Base-by-base conservation (phyloP, 2,329 filamentous ascomycete species). In the Arthroderma sp. region DNA sequence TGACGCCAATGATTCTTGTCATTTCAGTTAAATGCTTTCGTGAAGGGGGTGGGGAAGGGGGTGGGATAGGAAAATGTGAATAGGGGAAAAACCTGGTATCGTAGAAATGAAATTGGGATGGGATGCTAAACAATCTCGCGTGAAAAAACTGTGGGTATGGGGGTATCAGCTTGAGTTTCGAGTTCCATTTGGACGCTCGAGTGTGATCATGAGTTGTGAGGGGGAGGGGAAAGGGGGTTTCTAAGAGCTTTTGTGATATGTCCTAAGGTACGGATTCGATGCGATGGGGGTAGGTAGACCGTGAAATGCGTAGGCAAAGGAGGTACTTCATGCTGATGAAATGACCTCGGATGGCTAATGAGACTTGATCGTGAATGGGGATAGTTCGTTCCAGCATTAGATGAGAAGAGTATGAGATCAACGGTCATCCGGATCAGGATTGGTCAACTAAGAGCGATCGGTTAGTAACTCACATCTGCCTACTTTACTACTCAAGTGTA, bases 381-480 rank as follows among this genome's bases (percentile, higher is more conserved):
- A 44, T 23, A 25, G 9, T 25, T 44, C 21, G 23, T 44, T 21
- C 41, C 21, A 23, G 41, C 41, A 23, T 44, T 9, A 44, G 13
- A 7, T 23, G 19, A 31, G 17, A 28, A 17, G n/a, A n/a, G 44
- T 31, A 51, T 33, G 15, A 8, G 44, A 51, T 51, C 25, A 51
- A 51, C 44, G 44, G 19, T 58, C 53, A 13, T 52, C 55, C 4
- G 54, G 54, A 25, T 62, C 61, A 17, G 61, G 61, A 47, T 62
- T 62, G 37, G 61, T 61, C 49, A 62, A 56, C 61, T 62, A 41
- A 6, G 53, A 21, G 15, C 5, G n/a, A 55, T n/a, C 35, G 39
- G 3, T 25, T 38, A 58, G 59, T 38, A 39, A n/a, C 21, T 17
- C 11, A 37, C 31, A 9, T 6, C 25, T n/a, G 15, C 35, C 43